A percentile compares a stretch with the other conserved stretches of the same genome.
phyloP scores from a whole-genome alignment of 2,329 filamentous ascomycete species.

The Trichoderma pleuroti region DNA sequence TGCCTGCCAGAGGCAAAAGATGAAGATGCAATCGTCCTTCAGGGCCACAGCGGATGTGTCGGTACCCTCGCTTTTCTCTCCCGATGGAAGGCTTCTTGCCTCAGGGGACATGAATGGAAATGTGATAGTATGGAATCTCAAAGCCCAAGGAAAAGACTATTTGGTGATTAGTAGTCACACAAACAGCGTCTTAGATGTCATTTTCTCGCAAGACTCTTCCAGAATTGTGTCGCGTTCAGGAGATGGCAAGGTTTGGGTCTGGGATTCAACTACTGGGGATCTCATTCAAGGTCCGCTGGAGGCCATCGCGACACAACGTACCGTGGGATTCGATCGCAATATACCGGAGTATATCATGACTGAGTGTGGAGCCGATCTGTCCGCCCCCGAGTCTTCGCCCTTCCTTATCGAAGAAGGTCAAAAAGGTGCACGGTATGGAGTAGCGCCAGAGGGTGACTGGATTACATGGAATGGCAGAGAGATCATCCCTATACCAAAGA shows the following conservation, averaged over 20 bases:
- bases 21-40: background rate
- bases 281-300: background rate
- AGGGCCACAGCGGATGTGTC: rapidly evolving
- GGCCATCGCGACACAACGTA: too few relatives aligned
- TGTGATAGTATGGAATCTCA: background rate
- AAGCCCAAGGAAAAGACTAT: rapidly evolving
- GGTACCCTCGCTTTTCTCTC: background rate
- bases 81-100: background rate
- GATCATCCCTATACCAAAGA: background rate
- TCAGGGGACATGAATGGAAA: background rate
- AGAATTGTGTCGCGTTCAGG: background rate
- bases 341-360: background rate
- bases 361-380: background rate
- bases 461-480: background rate
- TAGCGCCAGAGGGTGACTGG: background rate
- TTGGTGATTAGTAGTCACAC: rapidly evolving
- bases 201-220: background rate
- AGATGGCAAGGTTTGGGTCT: rapidly evolving
- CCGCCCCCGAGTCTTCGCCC: background rate
- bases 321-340: background rate
- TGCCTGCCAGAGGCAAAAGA: background rate
- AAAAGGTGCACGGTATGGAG: background rate
- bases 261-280: background rate
- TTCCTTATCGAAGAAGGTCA: background rate
- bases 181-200: rapidly evolving